Percentiles rank a stretch among this genome's conserved stretches.
These are phyloP conservation scores for Rhinocladiella mackenziei DNA, from an alignment of 2,329 filamentous ascomycete species.

Conservation along the genomic window DNA sequence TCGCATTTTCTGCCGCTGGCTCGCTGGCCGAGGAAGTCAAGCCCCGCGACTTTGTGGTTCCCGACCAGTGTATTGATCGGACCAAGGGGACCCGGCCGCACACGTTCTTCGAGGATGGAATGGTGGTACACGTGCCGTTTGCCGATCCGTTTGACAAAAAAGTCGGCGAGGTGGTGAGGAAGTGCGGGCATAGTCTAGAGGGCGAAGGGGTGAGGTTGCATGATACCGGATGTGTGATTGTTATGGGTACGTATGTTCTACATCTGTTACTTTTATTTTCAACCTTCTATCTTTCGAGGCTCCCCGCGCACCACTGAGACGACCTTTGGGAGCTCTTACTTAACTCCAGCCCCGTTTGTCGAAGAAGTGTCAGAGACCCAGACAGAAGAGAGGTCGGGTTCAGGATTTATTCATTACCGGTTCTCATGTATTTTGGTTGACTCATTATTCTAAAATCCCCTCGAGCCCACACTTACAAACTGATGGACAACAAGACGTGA, in stretches of 20 bases:
- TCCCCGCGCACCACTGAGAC: too few species aligned
- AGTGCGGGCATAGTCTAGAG: conserved; percentile 70
- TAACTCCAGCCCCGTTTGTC: too few species aligned
- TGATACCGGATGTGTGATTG: conserved; percentile 77
- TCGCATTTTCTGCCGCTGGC: conserved; percentile 93
- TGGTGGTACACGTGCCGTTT: conserved; percentile 92
- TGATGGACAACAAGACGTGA: neutral
- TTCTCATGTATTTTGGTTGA: too few species aligned
- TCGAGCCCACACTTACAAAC: too few species aligned
- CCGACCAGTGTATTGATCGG: conserved; percentile 94
- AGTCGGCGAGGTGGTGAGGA: conserved; percentile 70
- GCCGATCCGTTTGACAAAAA: conserved; percentile 87
- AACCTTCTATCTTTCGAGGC: neutral
- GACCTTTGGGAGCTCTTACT: too few species aligned
- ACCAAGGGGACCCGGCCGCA: conserved; percentile 93
- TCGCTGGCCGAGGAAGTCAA: conserved; percentile 88
- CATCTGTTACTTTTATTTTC: conserved; percentile 2
- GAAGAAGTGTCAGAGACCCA: too few species aligned
- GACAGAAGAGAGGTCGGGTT: too few species aligned
- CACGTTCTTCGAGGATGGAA: conserved; percentile 79
- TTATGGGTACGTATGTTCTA: conserved; percentile 66
- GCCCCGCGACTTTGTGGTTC: conserved; percentile 93
- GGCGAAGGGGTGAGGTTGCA: conserved; percentile 84
- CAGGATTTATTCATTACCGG: too few species aligned
- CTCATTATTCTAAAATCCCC: too few species aligned